Percentiles rank a stretch among this genome's conserved stretches.
These are phyloP conservation scores for Candida taoyuanica DNA, from an alignment of 805 yeast genomes.

Conservation along the genomic window DNA sequence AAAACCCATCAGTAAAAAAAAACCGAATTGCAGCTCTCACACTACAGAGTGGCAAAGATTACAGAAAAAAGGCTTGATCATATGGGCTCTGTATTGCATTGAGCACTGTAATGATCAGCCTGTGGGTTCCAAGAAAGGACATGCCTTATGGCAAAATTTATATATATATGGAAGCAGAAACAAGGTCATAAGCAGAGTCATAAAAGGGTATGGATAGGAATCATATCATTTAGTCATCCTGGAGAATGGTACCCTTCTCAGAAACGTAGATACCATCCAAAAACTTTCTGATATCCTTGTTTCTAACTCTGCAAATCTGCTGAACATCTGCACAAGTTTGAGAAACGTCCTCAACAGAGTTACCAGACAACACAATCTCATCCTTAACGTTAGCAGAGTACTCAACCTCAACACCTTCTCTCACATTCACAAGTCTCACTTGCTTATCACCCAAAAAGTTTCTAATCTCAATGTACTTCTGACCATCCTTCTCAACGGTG, in stretches of 20 bases:
- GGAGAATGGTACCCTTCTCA: conserved; percentile 83
- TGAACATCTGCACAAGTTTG: conserved; percentile 98
- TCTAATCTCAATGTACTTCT: conserved; percentile 86
- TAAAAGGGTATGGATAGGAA: background rate
- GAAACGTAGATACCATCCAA: conserved; percentile 99
- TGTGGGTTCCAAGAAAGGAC: background rate
- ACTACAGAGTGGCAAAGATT: no score
- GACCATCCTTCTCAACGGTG: conserved; percentile 74
- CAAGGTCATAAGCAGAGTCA: conserved; percentile 2
- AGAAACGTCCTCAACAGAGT: conserved; percentile 95
- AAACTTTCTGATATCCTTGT: conserved; percentile 99
- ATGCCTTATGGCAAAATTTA: conserved; percentile 5
- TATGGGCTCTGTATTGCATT: conserved; percentile 18
- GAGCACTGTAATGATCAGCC: conserved; percentile 21
- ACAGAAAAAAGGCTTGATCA: conserved; percentile 13
- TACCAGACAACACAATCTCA: conserved; percentile 88
- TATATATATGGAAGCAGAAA: conserved; percentile 2
- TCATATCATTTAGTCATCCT: conserved; percentile 39
- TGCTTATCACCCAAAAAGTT: conserved; percentile 99
- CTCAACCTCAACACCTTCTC: conserved; percentile 86
- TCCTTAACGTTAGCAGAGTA: conserved; percentile 85
- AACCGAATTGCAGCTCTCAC: no score
- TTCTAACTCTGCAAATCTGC: conserved; percentile 97
- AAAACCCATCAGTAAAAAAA: no score
- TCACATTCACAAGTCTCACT: conserved; percentile 81